Evolutionary conservation across 352 stramenopile genomes (phyloP).

Genomic region (Phytophthora kernoviae): DNA sequence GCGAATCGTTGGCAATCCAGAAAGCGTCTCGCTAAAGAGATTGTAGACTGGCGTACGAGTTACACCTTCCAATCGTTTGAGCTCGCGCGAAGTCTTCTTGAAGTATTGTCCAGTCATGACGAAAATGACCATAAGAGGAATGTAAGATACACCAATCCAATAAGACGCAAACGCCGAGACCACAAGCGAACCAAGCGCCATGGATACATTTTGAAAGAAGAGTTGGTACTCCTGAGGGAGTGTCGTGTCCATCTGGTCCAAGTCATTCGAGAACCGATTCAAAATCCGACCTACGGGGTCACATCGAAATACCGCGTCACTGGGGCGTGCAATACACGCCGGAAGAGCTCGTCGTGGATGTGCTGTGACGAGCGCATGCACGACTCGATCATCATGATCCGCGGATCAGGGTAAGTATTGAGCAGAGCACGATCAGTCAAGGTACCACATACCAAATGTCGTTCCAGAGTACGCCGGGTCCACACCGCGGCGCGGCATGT

Average conservation of each 20-base stretch:
- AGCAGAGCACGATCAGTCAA: slow-evolving; percentile 31
- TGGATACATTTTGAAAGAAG: slow-evolving; percentile 26
- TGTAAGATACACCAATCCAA: slow-evolving; percentile 51
- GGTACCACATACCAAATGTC: slow-evolving; percentile 40
- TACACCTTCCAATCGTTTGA: slow-evolving; percentile 93
- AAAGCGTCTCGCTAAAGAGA: slow-evolving; percentile 91
- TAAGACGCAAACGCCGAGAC: slow-evolving; percentile 48
- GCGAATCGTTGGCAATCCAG: slow-evolving; percentile 91
- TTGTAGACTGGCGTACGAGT: slow-evolving; percentile 90
- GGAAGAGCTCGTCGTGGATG: slow-evolving; percentile 45
- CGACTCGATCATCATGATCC: slow-evolving; percentile 33
- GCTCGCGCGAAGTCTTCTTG: slow-evolving; percentile 74
- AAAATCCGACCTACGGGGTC: slow-evolving; percentile 59
- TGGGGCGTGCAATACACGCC: slow-evolving; percentile 44
- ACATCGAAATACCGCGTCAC: slow-evolving; percentile 59
- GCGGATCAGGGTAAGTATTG: slow-evolving; percentile 20
- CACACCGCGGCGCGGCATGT: slow-evolving; percentile 29
- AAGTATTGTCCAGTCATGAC: slow-evolving; percentile 81
- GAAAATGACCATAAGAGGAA: slow-evolving; percentile 67
- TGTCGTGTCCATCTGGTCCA: slow-evolving; percentile 50
- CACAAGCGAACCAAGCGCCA: slow-evolving; percentile 38
- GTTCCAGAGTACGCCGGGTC: slow-evolving; percentile 43
- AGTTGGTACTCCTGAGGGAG: slow-evolving; percentile 48
- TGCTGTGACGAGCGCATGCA: slow-evolving; percentile 32
- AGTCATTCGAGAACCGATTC: slow-evolving; percentile 58